Evolutionary conservation across 805 yeast genomes (phyloP), one percentile per base, ranked within the genome.

Genomic region (Saturnispora gosingensis): DNA sequence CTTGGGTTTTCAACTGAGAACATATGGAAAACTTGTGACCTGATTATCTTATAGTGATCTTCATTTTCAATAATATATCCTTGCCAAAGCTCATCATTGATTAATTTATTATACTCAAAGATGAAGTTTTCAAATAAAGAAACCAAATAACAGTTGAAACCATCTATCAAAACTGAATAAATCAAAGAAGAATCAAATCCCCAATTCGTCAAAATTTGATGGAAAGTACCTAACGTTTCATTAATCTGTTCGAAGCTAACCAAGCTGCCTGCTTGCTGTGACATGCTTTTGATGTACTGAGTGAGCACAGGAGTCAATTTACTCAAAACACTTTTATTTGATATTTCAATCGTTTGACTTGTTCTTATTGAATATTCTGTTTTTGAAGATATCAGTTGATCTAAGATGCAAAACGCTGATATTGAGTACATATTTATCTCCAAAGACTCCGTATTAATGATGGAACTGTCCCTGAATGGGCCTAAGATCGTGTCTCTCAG

Each of bases 71-170:
- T 80, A 0, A 78, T 77, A 71, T 89, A 76, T 11, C 97, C 95
- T 88, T 87, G 88, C 57, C 88, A 87, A 63, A 88, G 93, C 63
- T 91, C 97, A 24, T 83, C 82, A 54, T 79, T 77, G 36, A 89
- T 77, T 5, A 83, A 69, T 9, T 74, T 73, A 32, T 72, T 67
- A 68, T 89, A 91, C 46, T 82, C 83, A 11, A 64, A 64, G 24
- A 76, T 72, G 65, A 88, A 88, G 15, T 75, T 74, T 53, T 68
- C 70, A 13, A 79, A 74, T 24, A 81, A 67, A 10, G 76, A 69
- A 2, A 74, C 73, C n/a, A 87, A 80, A 60, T 76, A 85, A 56
- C 77, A 76, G 46, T 77, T 72, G 61, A 88, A 82, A 7, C 83
- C 65, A 2, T 72, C 61, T 30, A 85, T 68, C 58, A 89, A 65